Evolutionary conservation across 345 rosid species (phyloP).

Genomic region (Ceriops zippeliana): DNA sequence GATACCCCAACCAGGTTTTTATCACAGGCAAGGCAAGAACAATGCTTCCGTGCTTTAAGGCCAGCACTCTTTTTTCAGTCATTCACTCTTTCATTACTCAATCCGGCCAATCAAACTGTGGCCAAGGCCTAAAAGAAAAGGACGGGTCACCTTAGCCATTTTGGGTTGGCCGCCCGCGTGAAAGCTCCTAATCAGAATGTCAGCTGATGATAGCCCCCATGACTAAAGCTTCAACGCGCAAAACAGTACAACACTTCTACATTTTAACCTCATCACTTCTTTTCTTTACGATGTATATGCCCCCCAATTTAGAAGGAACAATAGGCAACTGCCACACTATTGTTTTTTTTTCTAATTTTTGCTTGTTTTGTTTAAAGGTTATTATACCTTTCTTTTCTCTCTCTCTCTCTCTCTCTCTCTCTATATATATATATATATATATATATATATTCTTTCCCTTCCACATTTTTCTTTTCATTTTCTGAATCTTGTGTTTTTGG

Average conservation of each 20-base stretch:
- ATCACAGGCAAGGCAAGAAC: neutral
- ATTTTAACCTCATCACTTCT: neutral
- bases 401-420: neutral
- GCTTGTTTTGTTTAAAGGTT: too few species aligned
- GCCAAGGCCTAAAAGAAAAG: neutral
- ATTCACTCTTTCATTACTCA: neutral
- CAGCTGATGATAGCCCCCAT: neutral
- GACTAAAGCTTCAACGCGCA: neutral
- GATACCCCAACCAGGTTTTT: conserved; percentile 1
- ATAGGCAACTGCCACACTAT: neutral
- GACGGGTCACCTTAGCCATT: neutral
- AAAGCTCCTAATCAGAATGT: neutral
- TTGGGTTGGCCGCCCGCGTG: conserved; percentile 22
- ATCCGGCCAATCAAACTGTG: conserved; percentile 8
- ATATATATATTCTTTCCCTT: neutral
- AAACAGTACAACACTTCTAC: neutral
- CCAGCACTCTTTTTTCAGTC: conserved; percentile 6
- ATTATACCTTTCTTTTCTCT: neutral
- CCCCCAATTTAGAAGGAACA: conserved; percentile 1
- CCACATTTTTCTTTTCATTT: neutral
- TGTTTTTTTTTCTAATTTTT: too few species aligned
- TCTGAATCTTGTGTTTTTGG: neutral
- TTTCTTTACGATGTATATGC: neutral
- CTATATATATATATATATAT: too few species aligned
- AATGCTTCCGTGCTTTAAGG: neutral